phyloP scores from a whole-genome alignment of 208 protist species.

The Lotmaria passim region DNA sequence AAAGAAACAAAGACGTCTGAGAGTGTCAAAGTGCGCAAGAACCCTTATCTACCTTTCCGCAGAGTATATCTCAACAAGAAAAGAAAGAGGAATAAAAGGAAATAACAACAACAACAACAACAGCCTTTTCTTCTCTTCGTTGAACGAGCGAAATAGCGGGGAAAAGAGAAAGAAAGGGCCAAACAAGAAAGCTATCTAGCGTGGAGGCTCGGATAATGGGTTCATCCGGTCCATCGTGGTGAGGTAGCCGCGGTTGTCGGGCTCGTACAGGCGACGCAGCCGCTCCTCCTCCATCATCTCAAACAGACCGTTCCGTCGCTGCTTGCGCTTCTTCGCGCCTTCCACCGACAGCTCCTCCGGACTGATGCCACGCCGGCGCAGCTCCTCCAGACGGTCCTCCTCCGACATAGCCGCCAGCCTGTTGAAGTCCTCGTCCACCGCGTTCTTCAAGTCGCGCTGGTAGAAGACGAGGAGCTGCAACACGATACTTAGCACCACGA shows the following conservation, averaged over 20 bases:
- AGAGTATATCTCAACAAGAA: neutral
- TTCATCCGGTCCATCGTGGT: constrained; percentile 32
- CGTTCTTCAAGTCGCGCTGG: constrained; percentile 51
- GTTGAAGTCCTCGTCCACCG: constrained; percentile 41
- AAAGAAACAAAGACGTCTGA: neutral
- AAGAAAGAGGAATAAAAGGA: neutral
- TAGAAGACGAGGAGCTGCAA: constrained; percentile 73
- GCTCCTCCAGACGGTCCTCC: constrained; percentile 51
- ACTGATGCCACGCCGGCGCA: constrained; percentile 48
- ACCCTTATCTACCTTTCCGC: too few relatives aligned
- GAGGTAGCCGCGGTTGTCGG: constrained; percentile 33
- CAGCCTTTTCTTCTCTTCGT: neutral
- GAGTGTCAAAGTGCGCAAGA: too few relatives aligned
- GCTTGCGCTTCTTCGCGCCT: constrained; percentile 36
- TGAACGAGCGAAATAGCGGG: too few relatives aligned
- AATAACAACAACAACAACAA: neutral
- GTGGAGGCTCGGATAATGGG: constrained; percentile 23
- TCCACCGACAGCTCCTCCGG: constrained; percentile 36
- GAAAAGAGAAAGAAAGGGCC: too few relatives aligned
- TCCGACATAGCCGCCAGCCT: constrained; percentile 37
- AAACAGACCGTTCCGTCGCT: constrained; percentile 49
- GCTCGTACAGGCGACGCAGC: constrained; percentile 37
- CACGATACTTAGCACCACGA: constrained; percentile 60
- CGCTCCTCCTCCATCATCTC: constrained; percentile 61
- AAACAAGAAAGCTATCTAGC: too few relatives aligned